A percentile compares a stretch with the other conserved stretches of the same genome.
These are phyloP conservation scores for Alternaria brassicae DNA, from an alignment of 2,329 filamentous ascomycete genomes.

Conservation along the genomic window DNA sequence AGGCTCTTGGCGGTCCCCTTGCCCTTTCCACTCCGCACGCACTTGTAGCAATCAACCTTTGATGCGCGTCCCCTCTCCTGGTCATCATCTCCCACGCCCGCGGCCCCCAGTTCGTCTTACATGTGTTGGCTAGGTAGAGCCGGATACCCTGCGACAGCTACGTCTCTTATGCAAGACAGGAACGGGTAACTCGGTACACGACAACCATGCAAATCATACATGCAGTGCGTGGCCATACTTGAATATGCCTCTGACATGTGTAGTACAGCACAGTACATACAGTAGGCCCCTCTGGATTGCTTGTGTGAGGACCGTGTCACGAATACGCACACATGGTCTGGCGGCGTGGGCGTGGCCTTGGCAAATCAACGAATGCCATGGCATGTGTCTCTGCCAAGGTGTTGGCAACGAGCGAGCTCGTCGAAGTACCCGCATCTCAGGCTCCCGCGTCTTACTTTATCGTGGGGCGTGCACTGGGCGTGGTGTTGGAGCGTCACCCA, in stretches of 20 bases:
- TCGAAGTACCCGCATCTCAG: not conserved
- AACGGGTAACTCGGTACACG: not conserved
- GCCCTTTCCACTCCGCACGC: constrained; percentile 8
- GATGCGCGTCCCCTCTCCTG: constrained; percentile 1
- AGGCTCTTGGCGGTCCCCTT: constrained; percentile 12
- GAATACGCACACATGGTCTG: not conserved
- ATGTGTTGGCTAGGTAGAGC: not conserved
- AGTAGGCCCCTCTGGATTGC: not conserved
- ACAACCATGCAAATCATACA: not conserved
- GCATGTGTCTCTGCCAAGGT: constrained; percentile 4
- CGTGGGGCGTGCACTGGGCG: not conserved
- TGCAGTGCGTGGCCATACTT: not conserved
- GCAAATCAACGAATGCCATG: constrained; percentile 3
- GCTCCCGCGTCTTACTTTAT: not conserved
- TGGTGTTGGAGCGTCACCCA: not conserved
- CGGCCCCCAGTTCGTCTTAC: not conserved
- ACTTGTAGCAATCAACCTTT: not conserved
- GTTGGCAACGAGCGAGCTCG: not conserved
- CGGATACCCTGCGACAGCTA: not conserved
- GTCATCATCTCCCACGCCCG: not conserved
- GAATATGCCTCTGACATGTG: not conserved
- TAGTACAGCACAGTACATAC: not conserved
- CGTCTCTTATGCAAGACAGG: not conserved
- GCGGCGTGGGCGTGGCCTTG: constrained; percentile 2
- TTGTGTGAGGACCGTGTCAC: not conserved